phyloP scores from a whole-genome alignment of 768 basidiomycete genomes.

The Russula virescens region DNA sequence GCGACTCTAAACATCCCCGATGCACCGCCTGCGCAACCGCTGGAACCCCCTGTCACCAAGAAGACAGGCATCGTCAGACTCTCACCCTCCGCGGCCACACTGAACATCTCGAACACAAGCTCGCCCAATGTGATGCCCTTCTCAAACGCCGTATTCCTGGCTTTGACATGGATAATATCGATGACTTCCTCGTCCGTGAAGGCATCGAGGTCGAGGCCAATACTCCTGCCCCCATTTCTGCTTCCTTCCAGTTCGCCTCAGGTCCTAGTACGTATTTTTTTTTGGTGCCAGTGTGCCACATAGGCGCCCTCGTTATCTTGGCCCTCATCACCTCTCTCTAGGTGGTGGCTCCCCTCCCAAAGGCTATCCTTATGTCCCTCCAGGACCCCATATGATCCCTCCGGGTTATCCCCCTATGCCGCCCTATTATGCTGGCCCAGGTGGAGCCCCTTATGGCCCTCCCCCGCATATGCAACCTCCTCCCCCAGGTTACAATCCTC shows the following conservation, averaged over 20 bases:
- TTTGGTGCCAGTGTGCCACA: no score
- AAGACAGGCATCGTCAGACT: constrained; percentile 82
- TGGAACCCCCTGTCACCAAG: constrained; percentile 75
- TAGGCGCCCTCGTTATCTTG: constrained; percentile 18
- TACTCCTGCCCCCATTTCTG: constrained; percentile 18
- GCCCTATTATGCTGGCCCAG: constrained; percentile 39
- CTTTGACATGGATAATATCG: constrained; percentile 61
- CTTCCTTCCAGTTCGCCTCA: constrained; percentile 30
- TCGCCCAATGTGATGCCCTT: constrained; percentile 71
- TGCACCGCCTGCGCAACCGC: constrained; percentile 83
- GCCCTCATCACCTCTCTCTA: constrained; percentile 15
- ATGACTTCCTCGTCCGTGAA: constrained; percentile 58
- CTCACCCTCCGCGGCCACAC: constrained; percentile 81
- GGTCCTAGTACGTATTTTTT: constrained; percentile 27
- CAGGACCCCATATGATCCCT: constrained; percentile 37
- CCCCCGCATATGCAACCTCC: constrained; percentile 38
- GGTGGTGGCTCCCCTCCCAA: constrained; percentile 31
- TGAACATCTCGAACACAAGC: constrained; percentile 74
- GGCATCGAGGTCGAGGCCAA: constrained; percentile 48
- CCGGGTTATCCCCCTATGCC: constrained; percentile 45
- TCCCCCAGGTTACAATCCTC: constrained; percentile 45
- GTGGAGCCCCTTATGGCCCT: constrained; percentile 35
- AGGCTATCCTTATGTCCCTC: constrained; percentile 33
- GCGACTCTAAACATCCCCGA: constrained; percentile 85
- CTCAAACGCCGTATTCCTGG: constrained; percentile 67